Conservation (phyloP, 352 stramenopile species). For the Phytopythium boreale region DNA sequence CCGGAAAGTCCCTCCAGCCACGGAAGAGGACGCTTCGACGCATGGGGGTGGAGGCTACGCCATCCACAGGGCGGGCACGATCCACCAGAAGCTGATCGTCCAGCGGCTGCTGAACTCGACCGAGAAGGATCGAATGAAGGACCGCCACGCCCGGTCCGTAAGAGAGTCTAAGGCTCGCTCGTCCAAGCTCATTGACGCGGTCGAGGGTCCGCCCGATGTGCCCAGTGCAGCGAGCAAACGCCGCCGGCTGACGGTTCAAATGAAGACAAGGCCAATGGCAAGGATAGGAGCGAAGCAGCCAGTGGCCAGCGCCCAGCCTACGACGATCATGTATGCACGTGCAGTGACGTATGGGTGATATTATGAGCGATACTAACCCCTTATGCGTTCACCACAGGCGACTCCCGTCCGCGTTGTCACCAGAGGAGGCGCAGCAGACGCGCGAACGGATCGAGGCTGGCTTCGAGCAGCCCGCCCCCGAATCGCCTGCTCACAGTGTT, state of each 20-base stretch:
- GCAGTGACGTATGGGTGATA: background rate
- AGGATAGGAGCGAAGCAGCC: background rate
- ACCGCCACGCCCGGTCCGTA: slow-evolving; percentile 73
- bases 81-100: slow-evolving; percentile 81
- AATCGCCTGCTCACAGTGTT: background rate
- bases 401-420: slow-evolving; percentile 38
- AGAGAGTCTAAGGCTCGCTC: slow-evolving; percentile 61
- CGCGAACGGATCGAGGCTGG: slow-evolving; percentile 40
- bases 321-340: background rate
- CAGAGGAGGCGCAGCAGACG: slow-evolving; percentile 23
- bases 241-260: background rate
- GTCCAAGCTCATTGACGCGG: slow-evolving; percentile 56
- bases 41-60: slow-evolving; percentile 26
- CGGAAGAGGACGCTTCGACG: background rate
- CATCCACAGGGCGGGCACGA: slow-evolving; percentile 53
- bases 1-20: background rate
- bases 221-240: background rate
- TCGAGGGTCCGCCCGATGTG: slow-evolving; percentile 6
- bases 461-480: slow-evolving; percentile 16
- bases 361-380: background rate
- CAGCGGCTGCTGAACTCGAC: slow-evolving; percentile 70
- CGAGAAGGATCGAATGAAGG: slow-evolving; percentile 82
- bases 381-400: background rate
- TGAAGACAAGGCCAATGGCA: slow-evolving; percentile 1
- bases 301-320: background rate